Evolutionary conservation across 495 filamentous ascomycete genomes (phyloP).

Genomic region (Daldinia vernicosa): DNA sequence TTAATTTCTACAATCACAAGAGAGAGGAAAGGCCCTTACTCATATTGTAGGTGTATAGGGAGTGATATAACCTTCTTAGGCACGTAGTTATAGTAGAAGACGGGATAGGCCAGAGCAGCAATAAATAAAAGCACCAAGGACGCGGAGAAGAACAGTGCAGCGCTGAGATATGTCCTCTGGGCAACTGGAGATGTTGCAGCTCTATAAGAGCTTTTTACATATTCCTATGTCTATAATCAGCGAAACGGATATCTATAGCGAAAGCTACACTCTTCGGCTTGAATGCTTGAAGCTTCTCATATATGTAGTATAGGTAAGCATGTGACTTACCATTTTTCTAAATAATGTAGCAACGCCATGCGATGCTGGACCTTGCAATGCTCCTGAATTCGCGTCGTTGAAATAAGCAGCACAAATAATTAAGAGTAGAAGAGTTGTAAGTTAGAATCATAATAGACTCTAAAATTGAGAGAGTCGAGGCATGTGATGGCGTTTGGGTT

Average conservation of each 20-base stretch:
- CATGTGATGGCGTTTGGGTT: conserved; percentile 37
- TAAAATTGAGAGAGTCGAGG: conserved; percentile 12
- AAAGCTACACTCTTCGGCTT: not conserved
- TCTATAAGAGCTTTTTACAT: conserved; percentile 54
- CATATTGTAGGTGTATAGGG: conserved; percentile 82
- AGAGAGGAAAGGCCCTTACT: conserved; percentile 55
- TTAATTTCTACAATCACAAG: conserved; percentile 9
- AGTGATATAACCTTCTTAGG: conserved; percentile 72
- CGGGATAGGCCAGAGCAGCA: conserved; percentile 71
- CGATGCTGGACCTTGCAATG: conserved; percentile 11
- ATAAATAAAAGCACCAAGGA: conserved; percentile 67
- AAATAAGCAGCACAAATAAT: not conserved
- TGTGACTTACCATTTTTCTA: conserved; percentile 32
- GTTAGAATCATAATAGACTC: conserved; percentile 3
- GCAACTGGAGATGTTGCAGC: conserved; percentile 71
- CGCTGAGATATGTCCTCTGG: conserved; percentile 74
- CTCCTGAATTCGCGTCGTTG: not conserved
- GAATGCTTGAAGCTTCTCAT: not conserved
- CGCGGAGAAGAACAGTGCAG: conserved; percentile 68
- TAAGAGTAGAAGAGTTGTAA: conserved; percentile 12
- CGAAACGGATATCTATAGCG: not conserved
- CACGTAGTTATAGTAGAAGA: conserved; percentile 86
- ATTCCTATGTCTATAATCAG: conserved; percentile 27
- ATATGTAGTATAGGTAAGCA: not conserved
- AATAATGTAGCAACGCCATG: conserved; percentile 23